Evolutionary conservation across 352 stramenopile species (phyloP).

Genomic region (Blastocystis sp.): DNA sequence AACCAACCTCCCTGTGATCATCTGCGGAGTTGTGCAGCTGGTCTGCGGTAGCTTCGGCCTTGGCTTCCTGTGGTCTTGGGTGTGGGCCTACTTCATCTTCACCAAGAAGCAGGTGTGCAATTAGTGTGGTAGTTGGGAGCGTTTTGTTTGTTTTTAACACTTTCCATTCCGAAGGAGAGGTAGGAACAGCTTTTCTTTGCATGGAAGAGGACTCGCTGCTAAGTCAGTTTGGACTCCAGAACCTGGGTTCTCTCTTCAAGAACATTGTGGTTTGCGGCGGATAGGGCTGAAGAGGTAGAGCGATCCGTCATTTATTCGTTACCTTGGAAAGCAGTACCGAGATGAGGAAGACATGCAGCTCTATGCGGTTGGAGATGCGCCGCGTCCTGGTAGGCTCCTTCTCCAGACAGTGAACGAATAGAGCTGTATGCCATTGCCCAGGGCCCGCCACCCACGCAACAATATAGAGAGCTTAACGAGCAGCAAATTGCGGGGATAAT

Average conservation of each 20-base stretch:
- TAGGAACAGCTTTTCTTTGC: neutral
- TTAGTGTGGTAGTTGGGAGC: neutral
- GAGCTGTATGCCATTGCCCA: slow-evolving; percentile 1
- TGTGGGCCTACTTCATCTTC: slow-evolving; percentile 61
- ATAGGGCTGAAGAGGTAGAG: neutral
- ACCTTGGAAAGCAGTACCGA: slow-evolving; percentile 8
- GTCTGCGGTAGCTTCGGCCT: neutral
- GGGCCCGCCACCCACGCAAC: neutral
- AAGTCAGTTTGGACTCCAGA: slow-evolving; percentile 1
- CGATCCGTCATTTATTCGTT: slow-evolving; percentile 28
- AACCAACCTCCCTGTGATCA: slow-evolving; percentile 4
- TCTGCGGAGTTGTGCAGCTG: slow-evolving; percentile 40
- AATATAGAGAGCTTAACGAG: neutral
- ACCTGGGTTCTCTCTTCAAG: slow-evolving; percentile 3
- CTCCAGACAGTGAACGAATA: neutral
- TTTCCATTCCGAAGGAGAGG: neutral
- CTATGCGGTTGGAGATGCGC: slow-evolving; percentile 14
- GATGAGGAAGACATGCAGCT: neutral
- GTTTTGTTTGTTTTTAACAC: slow-evolving; percentile 22
- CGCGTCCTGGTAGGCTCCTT: neutral
- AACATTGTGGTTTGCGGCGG: neutral
- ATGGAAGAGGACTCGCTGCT: slow-evolving; percentile 18
- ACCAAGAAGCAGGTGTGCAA: slow-evolving; percentile 29
- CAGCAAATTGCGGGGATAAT: slow-evolving; percentile 11
- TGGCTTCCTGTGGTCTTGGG: slow-evolving; percentile 45